A percentile compares a stretch with the other conserved stretches of the same genome.
These are phyloP conservation scores for Neurospora crassa DNA, from an alignment of 2,329 filamentous ascomycete species.

Conservation along the genomic window DNA sequence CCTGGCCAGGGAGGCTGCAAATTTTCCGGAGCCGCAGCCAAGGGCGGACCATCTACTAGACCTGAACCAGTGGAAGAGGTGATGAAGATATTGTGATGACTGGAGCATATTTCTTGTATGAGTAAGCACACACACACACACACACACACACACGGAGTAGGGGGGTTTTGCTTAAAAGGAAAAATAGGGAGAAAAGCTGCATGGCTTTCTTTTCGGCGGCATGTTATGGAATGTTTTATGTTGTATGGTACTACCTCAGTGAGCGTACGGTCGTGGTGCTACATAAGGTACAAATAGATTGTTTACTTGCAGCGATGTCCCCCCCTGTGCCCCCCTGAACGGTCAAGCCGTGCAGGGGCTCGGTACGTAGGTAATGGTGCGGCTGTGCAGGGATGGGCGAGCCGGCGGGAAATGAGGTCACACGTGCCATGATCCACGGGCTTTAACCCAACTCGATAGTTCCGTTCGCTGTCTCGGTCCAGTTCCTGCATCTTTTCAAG, in stretches of 20 bases:
- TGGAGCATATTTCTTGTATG: neutral
- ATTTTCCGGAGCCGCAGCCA: slow-evolving; percentile 17
- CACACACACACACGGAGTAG: neutral
- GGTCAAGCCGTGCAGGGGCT: neutral
- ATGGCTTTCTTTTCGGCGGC: neutral
- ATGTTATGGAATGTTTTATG: neutral
- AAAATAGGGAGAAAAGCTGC: neutral
- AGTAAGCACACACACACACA: neutral
- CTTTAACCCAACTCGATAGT: neutral
- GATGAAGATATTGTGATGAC: slow-evolving; percentile 20
- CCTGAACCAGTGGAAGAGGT: slow-evolving; percentile 20
- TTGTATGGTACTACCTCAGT: neutral
- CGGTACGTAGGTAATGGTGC: neutral
- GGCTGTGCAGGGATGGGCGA: neutral
- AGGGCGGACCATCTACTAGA: slow-evolving; percentile 1
- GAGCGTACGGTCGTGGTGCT: neutral
- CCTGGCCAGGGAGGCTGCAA: slow-evolving; percentile 57
- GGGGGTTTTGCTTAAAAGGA: neutral
- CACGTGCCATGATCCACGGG: neutral
- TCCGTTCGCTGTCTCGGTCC: neutral
- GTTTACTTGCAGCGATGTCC: neutral
- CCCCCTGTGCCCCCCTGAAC: neutral
- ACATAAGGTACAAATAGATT: neutral
- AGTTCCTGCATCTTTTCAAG: neutral
- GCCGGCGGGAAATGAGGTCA: neutral